A percentile compares a stretch with the other conserved stretches of the same genome.
phyloP scores from a whole-genome alignment of 2,329 filamentous ascomycete genomes.

The Colletotrichum viniferum region DNA sequence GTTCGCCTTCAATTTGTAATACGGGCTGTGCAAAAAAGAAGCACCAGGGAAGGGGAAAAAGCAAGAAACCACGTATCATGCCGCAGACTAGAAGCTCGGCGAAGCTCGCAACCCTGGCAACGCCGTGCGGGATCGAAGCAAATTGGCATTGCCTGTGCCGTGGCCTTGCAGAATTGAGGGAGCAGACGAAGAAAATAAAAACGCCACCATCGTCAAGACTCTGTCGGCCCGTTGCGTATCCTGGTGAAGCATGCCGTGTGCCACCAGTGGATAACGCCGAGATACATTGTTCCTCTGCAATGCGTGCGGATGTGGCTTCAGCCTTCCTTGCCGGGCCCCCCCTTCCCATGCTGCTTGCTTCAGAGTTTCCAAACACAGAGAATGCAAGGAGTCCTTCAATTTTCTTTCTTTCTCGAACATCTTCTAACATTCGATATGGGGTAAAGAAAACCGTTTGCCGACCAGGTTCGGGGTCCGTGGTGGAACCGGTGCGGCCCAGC shows the following conservation, averaged over 20 bases:
- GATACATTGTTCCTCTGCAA: not conserved
- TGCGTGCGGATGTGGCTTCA: not conserved
- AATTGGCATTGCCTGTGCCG: not conserved
- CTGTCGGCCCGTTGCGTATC: not conserved
- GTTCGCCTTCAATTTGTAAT: not conserved
- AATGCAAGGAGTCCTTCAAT: not conserved
- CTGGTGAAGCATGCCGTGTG: not conserved
- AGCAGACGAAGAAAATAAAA: not conserved
- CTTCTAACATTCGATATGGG: not conserved
- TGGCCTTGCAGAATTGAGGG: not conserved
- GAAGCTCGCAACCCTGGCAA: not conserved
- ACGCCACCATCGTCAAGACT: not conserved
- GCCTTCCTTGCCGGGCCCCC: not conserved
- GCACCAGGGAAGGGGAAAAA: not conserved
- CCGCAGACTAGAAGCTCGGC: not conserved
- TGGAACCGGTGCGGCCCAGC: not conserved
- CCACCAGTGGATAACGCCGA: slow-evolving; percentile 4
- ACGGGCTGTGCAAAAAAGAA: not conserved
- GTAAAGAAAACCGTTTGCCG: not conserved
- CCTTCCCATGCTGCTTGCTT: not conserved
- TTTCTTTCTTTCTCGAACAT: slow-evolving; percentile 3
- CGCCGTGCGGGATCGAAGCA: not conserved
- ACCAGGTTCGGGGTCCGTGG: not conserved
- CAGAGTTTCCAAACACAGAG: not conserved
- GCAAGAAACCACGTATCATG: not conserved